Evolutionary conservation across 306 rosid species (phyloP).

Genomic region (Cicer arietinum): DNA sequence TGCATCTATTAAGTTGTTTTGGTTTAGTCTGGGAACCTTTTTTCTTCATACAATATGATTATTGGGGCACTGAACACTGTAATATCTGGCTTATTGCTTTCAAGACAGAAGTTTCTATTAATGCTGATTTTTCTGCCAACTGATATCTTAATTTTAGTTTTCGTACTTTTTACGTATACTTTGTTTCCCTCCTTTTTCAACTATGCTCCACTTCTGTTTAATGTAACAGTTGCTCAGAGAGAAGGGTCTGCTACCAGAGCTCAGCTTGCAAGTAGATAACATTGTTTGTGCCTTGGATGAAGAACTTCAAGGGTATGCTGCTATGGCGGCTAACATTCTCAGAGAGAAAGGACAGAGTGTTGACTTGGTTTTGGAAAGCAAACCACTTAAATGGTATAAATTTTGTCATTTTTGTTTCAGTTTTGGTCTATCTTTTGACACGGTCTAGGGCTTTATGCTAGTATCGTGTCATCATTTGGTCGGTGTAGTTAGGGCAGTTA

Average conservation of each 20-base stretch:
- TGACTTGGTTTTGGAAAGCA: constrained; percentile 92
- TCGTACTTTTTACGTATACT: constrained; percentile 22
- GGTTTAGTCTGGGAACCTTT: not conserved
- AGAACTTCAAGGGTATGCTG: constrained; percentile 92
- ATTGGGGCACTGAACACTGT: not conserved
- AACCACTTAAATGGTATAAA: constrained; percentile 88
- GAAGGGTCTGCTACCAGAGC: constrained; percentile 81
- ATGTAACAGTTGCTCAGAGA: constrained; percentile 84
- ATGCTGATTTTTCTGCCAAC: constrained; percentile 33
- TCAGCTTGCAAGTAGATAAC: constrained; percentile 62
- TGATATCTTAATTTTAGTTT: constrained; percentile 10
- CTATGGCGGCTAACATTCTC: constrained; percentile 78
- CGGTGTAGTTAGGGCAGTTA: not conserved
- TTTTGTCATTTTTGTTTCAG: not conserved
- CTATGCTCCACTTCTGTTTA: not conserved
- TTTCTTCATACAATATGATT: constrained; percentile 13
- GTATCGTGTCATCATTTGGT: not conserved
- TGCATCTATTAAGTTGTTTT: constrained; percentile 6
- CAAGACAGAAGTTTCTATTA: constrained; percentile 12
- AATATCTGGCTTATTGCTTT: constrained; percentile 36
- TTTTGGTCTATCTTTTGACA: constrained; percentile 3
- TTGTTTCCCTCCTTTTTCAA: constrained; percentile 3
- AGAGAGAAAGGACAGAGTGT: constrained; percentile 78
- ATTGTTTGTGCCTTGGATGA: constrained; percentile 88
- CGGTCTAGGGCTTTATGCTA: not conserved